Base-by-base conservation (phyloP, 805 yeast species). In the Schizosaccharomyces cryophilus region DNA sequence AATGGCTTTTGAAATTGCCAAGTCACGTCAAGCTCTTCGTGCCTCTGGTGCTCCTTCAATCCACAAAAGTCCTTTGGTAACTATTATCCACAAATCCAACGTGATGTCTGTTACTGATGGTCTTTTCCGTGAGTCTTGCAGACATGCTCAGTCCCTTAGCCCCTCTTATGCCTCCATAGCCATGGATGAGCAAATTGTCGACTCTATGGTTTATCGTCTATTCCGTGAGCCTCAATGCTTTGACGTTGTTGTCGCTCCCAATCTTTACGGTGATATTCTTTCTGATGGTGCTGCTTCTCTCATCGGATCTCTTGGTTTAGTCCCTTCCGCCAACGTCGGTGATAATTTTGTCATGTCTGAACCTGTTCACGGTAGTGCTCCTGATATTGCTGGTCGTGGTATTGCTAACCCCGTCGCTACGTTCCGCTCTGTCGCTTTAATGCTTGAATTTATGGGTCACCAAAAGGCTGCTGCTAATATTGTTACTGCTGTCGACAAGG, bases 311-410 rank as follows among this genome's bases (percentile, higher is more conserved):
- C 80, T 93, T 65, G 98, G 98, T 70, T 95, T 93, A 62, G 96
- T 93, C 62, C 97, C 98, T 69, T 84, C 95, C 61, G 97, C 97
- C 64, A 93, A 93, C 70, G 98, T 93, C 65, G 98, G 98, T 69
- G 95, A 88, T 71, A 74, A 78, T 71, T 90, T 93, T 70, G 96
- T 94, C 65, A 87, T 93, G 70, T 98, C 98, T 72, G 98, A 93
- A 76, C 98, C 98, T 70, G 89, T 96, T 71, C 98, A 93, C 75
- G 98, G 98, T 64, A 86, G 95, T 62, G 98, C 98, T 61, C 98
- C 98, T 62, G 98, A 93, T 73, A 93, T 93, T 66, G 95, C 89
- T 71, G 98, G 98, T 67, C 83, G 79, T 73, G 93, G 93, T 61
- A 70, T 71, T 61, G 80, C 96, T 61, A 90, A 90, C 79, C 98